Evolutionary conservation across 1,284 basidiomycete species (phyloP).

Genomic region (Sporisorium graminicola): DNA sequence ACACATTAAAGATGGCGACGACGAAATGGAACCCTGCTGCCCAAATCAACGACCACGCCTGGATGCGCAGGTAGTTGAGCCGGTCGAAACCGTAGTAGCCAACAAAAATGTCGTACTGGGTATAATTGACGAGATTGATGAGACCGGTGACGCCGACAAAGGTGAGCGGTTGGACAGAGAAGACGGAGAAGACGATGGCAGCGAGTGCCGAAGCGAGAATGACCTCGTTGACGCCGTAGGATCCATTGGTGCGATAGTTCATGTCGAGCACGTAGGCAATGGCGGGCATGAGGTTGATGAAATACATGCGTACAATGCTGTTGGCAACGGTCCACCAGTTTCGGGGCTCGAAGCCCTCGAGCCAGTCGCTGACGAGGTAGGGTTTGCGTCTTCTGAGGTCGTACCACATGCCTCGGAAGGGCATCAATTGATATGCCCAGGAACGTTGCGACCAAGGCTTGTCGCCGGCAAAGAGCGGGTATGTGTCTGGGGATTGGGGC

Average conservation of each 20-base stretch:
- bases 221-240: constrained; percentile 92
- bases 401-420: constrained; percentile 80
- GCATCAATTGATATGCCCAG: constrained; percentile 64
- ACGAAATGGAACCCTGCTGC: constrained; percentile 91
- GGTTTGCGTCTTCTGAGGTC: constrained; percentile 84
- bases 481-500: constrained; percentile 14
- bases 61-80: constrained; percentile 60
- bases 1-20: constrained; percentile 81
- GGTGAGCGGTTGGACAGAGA: constrained; percentile 90
- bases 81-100: constrained; percentile 60
- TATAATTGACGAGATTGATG: constrained; percentile 70
- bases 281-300: constrained; percentile 79
- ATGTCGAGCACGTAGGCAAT: constrained; percentile 93
- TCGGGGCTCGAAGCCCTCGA: constrained; percentile 44
- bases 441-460: constrained; percentile 65
- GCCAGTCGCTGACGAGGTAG: constrained; percentile 73
- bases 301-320: constrained; percentile 64
- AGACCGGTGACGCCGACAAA: constrained; percentile 93
- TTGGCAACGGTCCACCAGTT: constrained; percentile 59
- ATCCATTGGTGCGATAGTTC: constrained; percentile 84
- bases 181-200: constrained; percentile 88
- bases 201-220: constrained; percentile 75
- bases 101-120: constrained; percentile 67
- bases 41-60: constrained; percentile 88
- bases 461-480: constrained; percentile 51